Base-by-base conservation (phyloP, 1,284 basidiomycete genomes). In the Fereydounia khargensis region DNA sequence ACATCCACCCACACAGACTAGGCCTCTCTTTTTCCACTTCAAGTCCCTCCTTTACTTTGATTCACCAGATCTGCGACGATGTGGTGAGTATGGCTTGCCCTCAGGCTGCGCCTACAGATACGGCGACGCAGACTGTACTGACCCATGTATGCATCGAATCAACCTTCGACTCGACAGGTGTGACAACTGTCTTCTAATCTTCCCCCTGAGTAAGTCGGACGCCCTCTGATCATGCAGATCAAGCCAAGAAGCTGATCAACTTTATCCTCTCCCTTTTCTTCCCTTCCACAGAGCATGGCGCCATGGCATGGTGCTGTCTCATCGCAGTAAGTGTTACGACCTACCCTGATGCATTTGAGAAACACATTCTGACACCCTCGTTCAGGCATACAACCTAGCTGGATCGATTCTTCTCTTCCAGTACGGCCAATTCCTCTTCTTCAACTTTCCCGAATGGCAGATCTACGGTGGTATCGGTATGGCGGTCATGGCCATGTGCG, bases 401-500 rank as follows among this genome's bases (percentile, higher is more conserved):
- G 86, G 86, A 27, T 82, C 84, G 42, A 76, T 87, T 43, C 82
- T 87, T 73, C 80, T 88, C 42, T 79, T 87, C 62, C 77, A 80
- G 41, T 80, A 79, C 51, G 86, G 86, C 17, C 80, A 83, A 76
- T 87, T 81, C 71, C 66, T 86, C 39, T 88, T 82, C 79, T 88
- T 88, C 77, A 65, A 80, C 45, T 84, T 78, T 72, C 84, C 85
- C 28, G 86, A 88, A 51, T 58, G 43, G 39, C 80, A 84, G 76
- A 85, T 88, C 64, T 87, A 86, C 64, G 86, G 86, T 50, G 85
- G 85, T 57, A 83, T 87, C 61, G 82, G 82, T 30, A 73, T 88
- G 61, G 82, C 76, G 35, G 80, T 87, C 37, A 83, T 79, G 55
- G 77, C 78, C 22, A 73, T 81, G 55, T 83, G 85, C 45, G 65